A percentile compares a stretch with the other conserved stretches of the same genome.
These are phyloP conservation scores for Lasiodiplodia theobromae DNA, from an alignment of 2,329 filamentous ascomycete genomes.

Conservation along the genomic window DNA sequence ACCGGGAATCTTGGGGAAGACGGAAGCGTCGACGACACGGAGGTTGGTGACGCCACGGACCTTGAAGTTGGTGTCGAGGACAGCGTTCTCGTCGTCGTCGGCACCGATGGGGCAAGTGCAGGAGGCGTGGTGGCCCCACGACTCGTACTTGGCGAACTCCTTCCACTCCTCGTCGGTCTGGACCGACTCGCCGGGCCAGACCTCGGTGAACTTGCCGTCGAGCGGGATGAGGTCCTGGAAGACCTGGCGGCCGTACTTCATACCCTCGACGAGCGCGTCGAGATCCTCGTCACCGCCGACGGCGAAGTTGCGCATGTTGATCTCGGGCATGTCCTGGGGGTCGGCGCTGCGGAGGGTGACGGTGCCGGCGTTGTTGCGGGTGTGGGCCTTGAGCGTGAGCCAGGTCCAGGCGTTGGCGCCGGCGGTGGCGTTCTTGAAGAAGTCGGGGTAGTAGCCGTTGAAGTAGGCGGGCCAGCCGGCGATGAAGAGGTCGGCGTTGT, in stretches of 20 bases:
- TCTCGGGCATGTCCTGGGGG: conserved; percentile 68
- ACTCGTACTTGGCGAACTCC: conserved; percentile 40
- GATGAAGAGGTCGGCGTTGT: conserved; percentile 56
- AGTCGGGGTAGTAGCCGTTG: conserved; percentile 64
- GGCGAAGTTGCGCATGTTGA: conserved; percentile 54
- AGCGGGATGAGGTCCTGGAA: conserved; percentile 35
- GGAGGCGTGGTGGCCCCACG: conserved; percentile 62
- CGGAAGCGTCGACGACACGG: conserved; percentile 68
- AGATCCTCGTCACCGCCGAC: conserved; percentile 60
- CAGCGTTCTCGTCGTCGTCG: conserved; percentile 61
- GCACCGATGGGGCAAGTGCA: conserved; percentile 64
- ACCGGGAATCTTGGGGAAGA: conserved; percentile 64
- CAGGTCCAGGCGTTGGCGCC: conserved; percentile 57
- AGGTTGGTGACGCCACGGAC: conserved; percentile 64
- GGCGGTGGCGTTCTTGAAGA: conserved; percentile 54
- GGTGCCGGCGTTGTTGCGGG: conserved; percentile 66
- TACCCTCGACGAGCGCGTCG: conserved; percentile 61
- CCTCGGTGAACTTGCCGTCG: conserved; percentile 48
- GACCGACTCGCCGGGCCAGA: conserved; percentile 53
- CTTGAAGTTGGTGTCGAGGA: conserved; percentile 63
- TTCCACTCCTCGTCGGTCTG: conserved; percentile 52
- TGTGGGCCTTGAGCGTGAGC: conserved; percentile 67
- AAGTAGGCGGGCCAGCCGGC: conserved; percentile 63
- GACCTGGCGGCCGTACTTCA: conserved; percentile 58
- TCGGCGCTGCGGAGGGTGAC: conserved; percentile 68